Evolutionary conservation across 169 alveolate species (phyloP), one percentile per base, ranked within the genome.

Genomic region (Cryptosporidium viatorum): DNA sequence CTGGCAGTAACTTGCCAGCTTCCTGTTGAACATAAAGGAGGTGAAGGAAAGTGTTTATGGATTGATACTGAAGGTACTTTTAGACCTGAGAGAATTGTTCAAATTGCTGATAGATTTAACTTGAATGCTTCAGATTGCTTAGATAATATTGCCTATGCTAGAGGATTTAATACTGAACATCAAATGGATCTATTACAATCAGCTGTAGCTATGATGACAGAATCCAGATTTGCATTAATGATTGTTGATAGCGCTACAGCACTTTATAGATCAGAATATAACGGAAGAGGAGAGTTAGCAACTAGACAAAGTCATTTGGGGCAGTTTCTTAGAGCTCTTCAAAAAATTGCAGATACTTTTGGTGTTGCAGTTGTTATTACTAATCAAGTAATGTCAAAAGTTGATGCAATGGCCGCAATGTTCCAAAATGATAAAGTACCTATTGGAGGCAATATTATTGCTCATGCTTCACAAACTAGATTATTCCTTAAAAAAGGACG

Each of bases 61-160:
- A 97, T 99, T 18, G 99, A 99, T 94, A 98, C 99, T n/a, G 99
- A 99, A 93, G 99, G 99, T 55, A 97, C 99, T 29, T 99, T 99
- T 92, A 95, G 99, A 37, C 99, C 99, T 1, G 99, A 99, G 86
- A 96, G 99, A 87, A 95, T 99, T 50, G 96, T 93, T 35, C 95
- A 97, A 31, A 99, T 99, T 26, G 99, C 99, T 35, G 97, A 97
- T 84, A 94, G 99, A 85, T 98, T 96, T 91, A 94, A 94, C 16
- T 93, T 98, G 65, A 98, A 98, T 71, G 97, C 99, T 48, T 92
- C 96, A 60, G 97, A 97, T 92, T 99, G 98, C 65, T 97, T 98
- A 69, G 99, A 97, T 55, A 99, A 99, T 93, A 98, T 99, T 71
- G 97, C 98, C 29, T 97, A 96, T 93, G 99, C 99, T 9, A 93